Evolutionary conservation across 257 asterid genomes (phyloP).

Genomic region (Capsicum pubescens): DNA sequence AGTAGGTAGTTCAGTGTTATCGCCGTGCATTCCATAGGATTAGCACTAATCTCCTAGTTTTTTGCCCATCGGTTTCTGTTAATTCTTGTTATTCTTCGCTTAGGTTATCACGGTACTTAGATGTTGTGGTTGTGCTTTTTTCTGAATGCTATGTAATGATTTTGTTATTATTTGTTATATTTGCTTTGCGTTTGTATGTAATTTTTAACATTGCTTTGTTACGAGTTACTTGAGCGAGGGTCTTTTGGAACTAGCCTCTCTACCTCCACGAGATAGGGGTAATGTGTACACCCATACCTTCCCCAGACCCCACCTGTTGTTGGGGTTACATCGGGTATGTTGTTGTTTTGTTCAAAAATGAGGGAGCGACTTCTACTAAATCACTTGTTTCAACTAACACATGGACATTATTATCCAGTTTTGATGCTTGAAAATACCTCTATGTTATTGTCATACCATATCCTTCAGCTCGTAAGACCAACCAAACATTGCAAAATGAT

Average conservation of each 20-base stretch:
- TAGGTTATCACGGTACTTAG: not conserved
- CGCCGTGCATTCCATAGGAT: not conserved
- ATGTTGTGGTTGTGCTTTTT: not conserved
- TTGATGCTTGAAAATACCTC: not conserved
- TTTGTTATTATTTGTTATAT: too few species aligned
- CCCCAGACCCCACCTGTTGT: too few species aligned
- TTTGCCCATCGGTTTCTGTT: not conserved
- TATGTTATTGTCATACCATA: not conserved
- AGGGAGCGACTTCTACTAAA: not conserved
- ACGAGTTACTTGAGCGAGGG: too few species aligned
- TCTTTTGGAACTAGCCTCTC: too few species aligned
- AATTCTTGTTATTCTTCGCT: not conserved
- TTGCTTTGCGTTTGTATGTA: too few species aligned
- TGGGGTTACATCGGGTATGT: too few species aligned
- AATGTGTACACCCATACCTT: too few species aligned
- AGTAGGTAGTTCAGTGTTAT: not conserved
- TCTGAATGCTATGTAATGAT: not conserved
- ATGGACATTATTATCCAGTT: not conserved
- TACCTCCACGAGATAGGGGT: too few species aligned
- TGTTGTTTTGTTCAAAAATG: not conserved
- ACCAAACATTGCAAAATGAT: not conserved
- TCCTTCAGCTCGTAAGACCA: not conserved
- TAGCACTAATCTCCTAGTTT: not conserved
- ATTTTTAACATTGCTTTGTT: too few species aligned
- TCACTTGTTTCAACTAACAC: not conserved